Evolutionary conservation across 2,329 filamentous ascomycete species (phyloP).

Genomic region (Ophiocordyceps camponoti-saundersi): DNA sequence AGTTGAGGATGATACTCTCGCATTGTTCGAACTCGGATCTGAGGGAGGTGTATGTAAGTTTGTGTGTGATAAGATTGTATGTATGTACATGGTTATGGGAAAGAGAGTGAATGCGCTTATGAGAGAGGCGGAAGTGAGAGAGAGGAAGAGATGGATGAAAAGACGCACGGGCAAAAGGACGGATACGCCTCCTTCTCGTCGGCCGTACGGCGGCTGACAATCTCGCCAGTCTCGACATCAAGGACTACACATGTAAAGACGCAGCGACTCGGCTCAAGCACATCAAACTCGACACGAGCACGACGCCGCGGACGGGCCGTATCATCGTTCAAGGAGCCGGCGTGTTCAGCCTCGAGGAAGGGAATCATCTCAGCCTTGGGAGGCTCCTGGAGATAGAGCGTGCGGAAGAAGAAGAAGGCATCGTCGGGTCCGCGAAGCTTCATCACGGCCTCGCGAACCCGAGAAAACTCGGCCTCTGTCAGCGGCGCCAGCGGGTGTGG

Average conservation of each 20-base stretch:
- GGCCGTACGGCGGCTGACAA: constrained; percentile 10
- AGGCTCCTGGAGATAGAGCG: constrained; percentile 32
- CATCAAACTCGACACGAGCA: constrained; percentile 24
- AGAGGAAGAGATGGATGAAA: no score
- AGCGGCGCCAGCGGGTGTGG: constrained; percentile 15
- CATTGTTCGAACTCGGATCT: constrained; percentile 6
- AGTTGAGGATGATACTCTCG: constrained; percentile 9
- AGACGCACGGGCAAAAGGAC: constrained; percentile 12
- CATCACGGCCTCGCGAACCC: constrained; percentile 17
- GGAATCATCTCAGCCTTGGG: constrained; percentile 26
- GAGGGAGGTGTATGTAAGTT: no score
- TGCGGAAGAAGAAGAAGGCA: constrained; percentile 28
- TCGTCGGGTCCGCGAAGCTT: constrained; percentile 9
- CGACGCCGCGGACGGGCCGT: constrained; percentile 15
- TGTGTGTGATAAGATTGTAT: constrained; percentile 14
- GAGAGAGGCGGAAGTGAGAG: neutral
- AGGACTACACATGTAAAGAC: constrained; percentile 18
- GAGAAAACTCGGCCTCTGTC: constrained; percentile 11
- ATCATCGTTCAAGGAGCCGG: constrained; percentile 10
- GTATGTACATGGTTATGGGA: constrained; percentile 2
- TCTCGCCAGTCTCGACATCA: constrained; percentile 11
- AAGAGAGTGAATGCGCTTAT: neutral
- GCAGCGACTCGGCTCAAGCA: constrained; percentile 8
- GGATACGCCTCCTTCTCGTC: constrained; percentile 13
- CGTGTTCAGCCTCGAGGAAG: constrained; percentile 28